phyloP scores from a whole-genome alignment of 2,329 filamentous ascomycete species.

The Gaeumannomyces tritici region DNA sequence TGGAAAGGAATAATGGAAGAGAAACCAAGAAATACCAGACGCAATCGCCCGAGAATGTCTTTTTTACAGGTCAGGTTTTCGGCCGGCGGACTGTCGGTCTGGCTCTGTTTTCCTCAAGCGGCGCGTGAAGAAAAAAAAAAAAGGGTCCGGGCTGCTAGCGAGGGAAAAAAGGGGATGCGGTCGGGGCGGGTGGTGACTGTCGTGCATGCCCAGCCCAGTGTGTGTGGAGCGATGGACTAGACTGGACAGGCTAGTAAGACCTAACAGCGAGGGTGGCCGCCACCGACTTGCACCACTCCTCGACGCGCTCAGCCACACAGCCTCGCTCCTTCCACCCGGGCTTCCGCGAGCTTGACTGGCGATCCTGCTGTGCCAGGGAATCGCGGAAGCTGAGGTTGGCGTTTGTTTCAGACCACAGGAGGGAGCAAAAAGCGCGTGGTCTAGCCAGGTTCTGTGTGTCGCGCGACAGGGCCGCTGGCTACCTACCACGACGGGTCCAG shows the following conservation, averaged over 20 bases:
- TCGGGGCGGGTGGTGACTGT: neutral
- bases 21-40: neutral
- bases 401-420: neutral
- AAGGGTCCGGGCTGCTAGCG: neutral
- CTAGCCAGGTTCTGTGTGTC: neutral
- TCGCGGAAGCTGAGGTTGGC: neutral
- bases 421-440: neutral
- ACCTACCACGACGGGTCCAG: neutral
- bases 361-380: neutral
- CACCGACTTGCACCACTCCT: neutral
- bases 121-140: neutral
- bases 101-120: neutral
- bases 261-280: neutral
- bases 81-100: neutral
- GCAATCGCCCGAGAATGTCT: neutral
- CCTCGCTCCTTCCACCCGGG: neutral
- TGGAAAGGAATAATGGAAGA: neutral
- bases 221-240: neutral
- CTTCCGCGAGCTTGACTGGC: neutral
- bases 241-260: neutral
- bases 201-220: neutral
- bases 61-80: neutral
- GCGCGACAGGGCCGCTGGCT: neutral
- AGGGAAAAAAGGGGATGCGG: neutral
- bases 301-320: neutral